phyloP scores from a whole-genome alignment of 768 basidiomycete genomes.

The Baorangia bicolor region DNA sequence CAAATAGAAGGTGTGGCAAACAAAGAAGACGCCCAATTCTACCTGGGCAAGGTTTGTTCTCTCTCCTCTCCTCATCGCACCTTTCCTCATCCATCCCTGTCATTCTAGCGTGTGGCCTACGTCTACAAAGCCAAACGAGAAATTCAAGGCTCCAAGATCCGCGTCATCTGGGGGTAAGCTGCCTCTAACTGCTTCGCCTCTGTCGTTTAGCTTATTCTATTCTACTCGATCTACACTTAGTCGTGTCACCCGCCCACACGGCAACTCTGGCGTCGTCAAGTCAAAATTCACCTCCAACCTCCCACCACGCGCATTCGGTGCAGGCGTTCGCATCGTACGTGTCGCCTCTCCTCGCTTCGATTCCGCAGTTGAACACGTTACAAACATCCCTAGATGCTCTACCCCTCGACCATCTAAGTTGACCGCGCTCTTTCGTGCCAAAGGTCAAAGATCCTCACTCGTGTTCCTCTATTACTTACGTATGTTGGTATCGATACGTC shows the following conservation, averaged over 20 bases:
- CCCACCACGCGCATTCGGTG: constrained; percentile 93
- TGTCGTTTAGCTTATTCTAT: background rate
- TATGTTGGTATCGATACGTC: constrained; percentile 19
- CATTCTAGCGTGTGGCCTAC: constrained; percentile 83
- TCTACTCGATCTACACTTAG: constrained; percentile 35
- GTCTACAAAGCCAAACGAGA: constrained; percentile 97
- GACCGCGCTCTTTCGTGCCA: no score
- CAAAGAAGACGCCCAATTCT: constrained; percentile 95
- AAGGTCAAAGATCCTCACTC: constrained; percentile 6
- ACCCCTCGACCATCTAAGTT: constrained; percentile 79
- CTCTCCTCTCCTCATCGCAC: background rate
- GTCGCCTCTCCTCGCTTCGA: background rate
- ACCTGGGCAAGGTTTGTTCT: constrained; percentile 90
- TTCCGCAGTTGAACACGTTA: background rate
- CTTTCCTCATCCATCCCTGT: background rate
- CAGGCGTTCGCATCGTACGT: constrained; percentile 84
- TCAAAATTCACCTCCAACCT: constrained; percentile 96
- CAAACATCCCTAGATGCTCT: constrained; percentile 70
- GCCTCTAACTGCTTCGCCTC: background rate
- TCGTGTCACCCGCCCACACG: constrained; percentile 91
- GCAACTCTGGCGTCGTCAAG: constrained; percentile 93
- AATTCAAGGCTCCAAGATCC: constrained; percentile 91
- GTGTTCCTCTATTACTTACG: constrained; percentile 23
- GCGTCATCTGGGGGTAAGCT: constrained; percentile 96
- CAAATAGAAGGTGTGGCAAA: constrained; percentile 95